These are phyloP conservation scores for Boeremia exigua DNA, from an alignment of 2,329 filamentous ascomycete species.

Conservation along the genomic window DNA sequence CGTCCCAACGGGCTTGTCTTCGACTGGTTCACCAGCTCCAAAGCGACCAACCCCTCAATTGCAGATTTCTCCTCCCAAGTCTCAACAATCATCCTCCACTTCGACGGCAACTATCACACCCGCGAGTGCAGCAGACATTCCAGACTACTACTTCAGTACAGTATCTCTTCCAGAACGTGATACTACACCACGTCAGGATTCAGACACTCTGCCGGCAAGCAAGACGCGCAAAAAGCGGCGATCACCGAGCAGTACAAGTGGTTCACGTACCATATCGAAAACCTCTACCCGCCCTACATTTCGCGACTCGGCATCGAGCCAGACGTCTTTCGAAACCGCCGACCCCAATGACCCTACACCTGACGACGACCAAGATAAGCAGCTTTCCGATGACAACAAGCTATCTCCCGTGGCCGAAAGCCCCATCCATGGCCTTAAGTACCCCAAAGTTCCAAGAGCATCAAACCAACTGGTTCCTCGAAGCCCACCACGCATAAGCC, in stretches of 20 bases:
- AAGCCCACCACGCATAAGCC: slow-evolving; percentile 25
- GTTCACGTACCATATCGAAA: slow-evolving; percentile 29
- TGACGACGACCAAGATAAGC: slow-evolving; percentile 51
- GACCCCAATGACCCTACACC: slow-evolving; percentile 55
- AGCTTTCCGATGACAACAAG: slow-evolving; percentile 33
- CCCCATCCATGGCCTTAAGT: slow-evolving; percentile 53
- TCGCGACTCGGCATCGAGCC: slow-evolving; percentile 43
- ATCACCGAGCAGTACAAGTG: slow-evolving; percentile 34
- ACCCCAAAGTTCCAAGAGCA: slow-evolving; percentile 56
- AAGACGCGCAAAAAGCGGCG: slow-evolving; percentile 1
- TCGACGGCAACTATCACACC: slow-evolving; percentile 33
- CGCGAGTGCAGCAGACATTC: slow-evolving; percentile 39
- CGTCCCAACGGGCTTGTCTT: slow-evolving; percentile 5
- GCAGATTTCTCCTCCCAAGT: slow-evolving; percentile 19
- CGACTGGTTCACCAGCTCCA: slow-evolving; percentile 19
- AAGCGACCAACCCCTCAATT: slow-evolving; percentile 9
- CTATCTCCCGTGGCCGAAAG: slow-evolving; percentile 53
- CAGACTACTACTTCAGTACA: slow-evolving; percentile 47
- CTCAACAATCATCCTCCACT: slow-evolving; percentile 20
- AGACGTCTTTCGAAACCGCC: slow-evolving; percentile 56
- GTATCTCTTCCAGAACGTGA: slow-evolving; percentile 21
- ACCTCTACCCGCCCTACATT: slow-evolving; percentile 33
- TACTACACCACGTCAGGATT: slow-evolving; percentile 7
- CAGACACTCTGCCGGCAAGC: slow-evolving; percentile 4
- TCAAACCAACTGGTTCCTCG: slow-evolving; percentile 55